A percentile compares a stretch with the other conserved stretches of the same genome.
Evolutionary conservation across 768 basidiomycete species (phyloP).

Genomic region (Lyophyllum atratum): DNA sequence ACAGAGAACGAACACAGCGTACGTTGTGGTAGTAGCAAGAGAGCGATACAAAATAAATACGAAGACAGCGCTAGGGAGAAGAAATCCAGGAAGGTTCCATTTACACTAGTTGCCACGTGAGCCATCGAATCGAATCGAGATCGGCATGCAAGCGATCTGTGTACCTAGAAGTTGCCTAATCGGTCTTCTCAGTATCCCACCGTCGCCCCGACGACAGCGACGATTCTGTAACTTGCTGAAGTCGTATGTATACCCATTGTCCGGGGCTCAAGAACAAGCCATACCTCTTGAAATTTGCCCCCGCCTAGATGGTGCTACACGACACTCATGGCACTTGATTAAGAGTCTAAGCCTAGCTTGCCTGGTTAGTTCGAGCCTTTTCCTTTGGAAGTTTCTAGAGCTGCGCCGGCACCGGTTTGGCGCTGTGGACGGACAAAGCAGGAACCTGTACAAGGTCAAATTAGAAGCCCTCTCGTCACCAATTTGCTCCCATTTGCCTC

Average conservation of each 20-base stretch:
- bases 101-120: slow-evolving; percentile 24
- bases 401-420: slow-evolving; percentile 18
- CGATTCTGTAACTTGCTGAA: slow-evolving; percentile 1
- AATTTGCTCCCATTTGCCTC: not conserved
- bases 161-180: slow-evolving; percentile 6
- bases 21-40: slow-evolving; percentile 14
- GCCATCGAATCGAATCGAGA: slow-evolving; percentile 21
- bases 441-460: slow-evolving; percentile 19
- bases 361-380: slow-evolving; percentile 10
- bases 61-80: slow-evolving; percentile 14
- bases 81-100: slow-evolving; percentile 26
- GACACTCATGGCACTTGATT: not conserved
- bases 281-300: not conserved
- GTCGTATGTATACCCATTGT: too few species aligned
- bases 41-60: slow-evolving; percentile 25
- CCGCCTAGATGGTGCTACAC: not conserved
- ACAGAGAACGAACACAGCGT: slow-evolving; percentile 20
- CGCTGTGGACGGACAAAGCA: slow-evolving; percentile 7
- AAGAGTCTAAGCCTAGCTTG: slow-evolving; percentile 1
- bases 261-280: not conserved
- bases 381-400: slow-evolving; percentile 19
- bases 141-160: slow-evolving; percentile 5
- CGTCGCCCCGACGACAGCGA: slow-evolving; percentile 14
- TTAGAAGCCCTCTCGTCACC: slow-evolving; percentile 13
- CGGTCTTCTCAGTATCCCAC: not conserved